Evolutionary conservation across 495 filamentous ascomycete species (phyloP), one percentile per base, ranked within the genome.

Genomic region (Bacidia rubella): DNA sequence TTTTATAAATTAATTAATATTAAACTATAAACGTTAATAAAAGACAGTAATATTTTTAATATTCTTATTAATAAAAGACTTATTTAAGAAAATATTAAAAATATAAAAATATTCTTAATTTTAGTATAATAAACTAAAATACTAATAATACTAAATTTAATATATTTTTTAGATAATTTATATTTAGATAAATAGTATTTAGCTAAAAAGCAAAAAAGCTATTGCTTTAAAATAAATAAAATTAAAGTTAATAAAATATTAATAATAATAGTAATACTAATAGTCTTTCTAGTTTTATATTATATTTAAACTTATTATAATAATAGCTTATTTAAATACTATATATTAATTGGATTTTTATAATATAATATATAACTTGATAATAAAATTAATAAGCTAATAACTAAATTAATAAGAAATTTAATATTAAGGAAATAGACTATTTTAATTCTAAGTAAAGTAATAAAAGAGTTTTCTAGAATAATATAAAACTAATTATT

Each of bases 181-280:
- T n/a, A 46, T n/a, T 22, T 46, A 46, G 20, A 46, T n/a, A 39
- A 39, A 39, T 39, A 39, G 32, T 39, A 39, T 39, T 39, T 39
- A 39, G 32, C 32, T 39, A 39, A n/a, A 39, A 39, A 10, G n/a
- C n/a, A 39, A 39, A 9, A 39, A 39, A n/a, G 32, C 9, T 39
- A 9, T 39, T n/a, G n/a, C n/a, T n/a, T n/a, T n/a, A n/a, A n/a
- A n/a, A n/a, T n/a, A n/a, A n/a, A n/a, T n/a, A n/a, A n/a, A n/a
- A n/a, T n/a, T n/a, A n/a, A n/a, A n/a, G n/a, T n/a, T n/a, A n/a
- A n/a, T n/a, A n/a, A n/a, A n/a, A n/a, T n/a, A n/a, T n/a, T n/a
- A n/a, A n/a, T n/a, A n/a, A n/a, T n/a, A n/a, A n/a, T n/a, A n/a
- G n/a, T n/a, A n/a, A n/a, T n/a, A n/a, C n/a, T n/a, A n/a, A n/a